Evolutionary conservation across 2,329 filamentous ascomycete genomes (phyloP).

Genomic region (Grosmannia huntii): DNA sequence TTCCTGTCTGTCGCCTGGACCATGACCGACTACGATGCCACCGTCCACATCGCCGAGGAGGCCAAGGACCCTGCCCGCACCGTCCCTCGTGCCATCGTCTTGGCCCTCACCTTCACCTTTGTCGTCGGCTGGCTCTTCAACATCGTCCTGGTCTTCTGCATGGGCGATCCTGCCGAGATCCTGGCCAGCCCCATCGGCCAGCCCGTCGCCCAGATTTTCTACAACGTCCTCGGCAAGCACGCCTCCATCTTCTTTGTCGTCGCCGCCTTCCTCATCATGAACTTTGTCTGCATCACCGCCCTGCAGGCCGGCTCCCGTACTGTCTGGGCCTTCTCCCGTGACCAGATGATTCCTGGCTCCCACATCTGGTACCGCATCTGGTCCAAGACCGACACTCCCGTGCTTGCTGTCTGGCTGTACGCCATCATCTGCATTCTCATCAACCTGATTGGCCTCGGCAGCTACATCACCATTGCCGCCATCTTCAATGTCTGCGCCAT

Average conservation of each 20-base stretch:
- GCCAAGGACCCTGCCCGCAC: slow-evolving; percentile 24
- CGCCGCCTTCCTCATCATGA: slow-evolving; percentile 43
- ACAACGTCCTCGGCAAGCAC: slow-evolving; percentile 40
- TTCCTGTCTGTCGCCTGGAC: slow-evolving; percentile 47
- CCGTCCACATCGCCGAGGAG: slow-evolving; percentile 35
- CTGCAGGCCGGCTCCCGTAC: slow-evolving; percentile 40
- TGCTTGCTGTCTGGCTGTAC: slow-evolving; percentile 43
- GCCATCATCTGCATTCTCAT: slow-evolving; percentile 40
- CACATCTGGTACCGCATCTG: slow-evolving; percentile 36
- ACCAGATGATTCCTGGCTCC: slow-evolving; percentile 34
- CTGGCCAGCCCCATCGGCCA: slow-evolving; percentile 32
- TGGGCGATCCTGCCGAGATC: slow-evolving; percentile 36
- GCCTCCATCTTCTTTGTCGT: slow-evolving; percentile 42
- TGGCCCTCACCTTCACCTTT: slow-evolving; percentile 43
- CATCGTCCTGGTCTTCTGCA: slow-evolving; percentile 44
- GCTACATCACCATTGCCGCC: slow-evolving; percentile 36
- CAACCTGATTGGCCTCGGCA: slow-evolving; percentile 45
- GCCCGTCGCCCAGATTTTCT: slow-evolving; percentile 44
- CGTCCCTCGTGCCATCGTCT: slow-evolving; percentile 35
- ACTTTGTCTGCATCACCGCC: slow-evolving; percentile 45
- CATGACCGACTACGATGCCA: slow-evolving; percentile 35
- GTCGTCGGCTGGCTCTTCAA: slow-evolving; percentile 43
- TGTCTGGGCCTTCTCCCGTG: slow-evolving; percentile 42
- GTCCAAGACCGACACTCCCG: slow-evolving; percentile 33
- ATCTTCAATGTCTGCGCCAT: slow-evolving; percentile 44